Percentiles rank a stretch among this genome's conserved stretches.
phyloP scores from a whole-genome alignment of 192 early-diverging fungal genomes.

The Rhizophagus sp. region DNA sequence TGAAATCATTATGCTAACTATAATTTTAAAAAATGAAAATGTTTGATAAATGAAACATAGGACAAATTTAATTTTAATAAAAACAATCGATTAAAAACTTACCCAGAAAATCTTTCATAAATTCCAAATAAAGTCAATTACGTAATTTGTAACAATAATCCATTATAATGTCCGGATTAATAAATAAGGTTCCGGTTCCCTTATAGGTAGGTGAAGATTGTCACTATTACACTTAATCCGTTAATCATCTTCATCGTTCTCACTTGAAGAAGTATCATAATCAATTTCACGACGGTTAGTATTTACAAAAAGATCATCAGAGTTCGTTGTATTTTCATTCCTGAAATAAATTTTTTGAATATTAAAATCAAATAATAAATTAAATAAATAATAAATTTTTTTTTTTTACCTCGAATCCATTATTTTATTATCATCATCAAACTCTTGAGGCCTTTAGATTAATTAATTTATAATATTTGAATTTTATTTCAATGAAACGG shows the following conservation, averaged over 20 bases:
- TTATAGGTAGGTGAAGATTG: too few relatives aligned
- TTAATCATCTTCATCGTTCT: not conserved
- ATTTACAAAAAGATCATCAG: not conserved
- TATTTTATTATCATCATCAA: not conserved
- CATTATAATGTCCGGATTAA: too few relatives aligned
- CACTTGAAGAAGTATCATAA: not conserved
- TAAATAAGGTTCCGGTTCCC: too few relatives aligned
- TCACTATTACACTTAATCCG: too few relatives aligned
- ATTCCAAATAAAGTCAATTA: too few relatives aligned
- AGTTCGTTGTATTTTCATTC: not conserved
- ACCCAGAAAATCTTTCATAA: too few relatives aligned
- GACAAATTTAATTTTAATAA: too few relatives aligned
- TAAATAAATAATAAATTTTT: not conserved
- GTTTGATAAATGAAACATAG: too few relatives aligned
- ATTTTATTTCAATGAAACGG: not conserved
- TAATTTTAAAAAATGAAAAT: too few relatives aligned
- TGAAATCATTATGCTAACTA: too few relatives aligned
- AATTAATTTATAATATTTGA: not conserved
- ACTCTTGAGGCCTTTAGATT: constrained; percentile 5
- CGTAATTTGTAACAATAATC: too few relatives aligned
- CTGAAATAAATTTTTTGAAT: not conserved
- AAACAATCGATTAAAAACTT: too few relatives aligned
- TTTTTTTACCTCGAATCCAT: not conserved
- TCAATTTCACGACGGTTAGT: not conserved
- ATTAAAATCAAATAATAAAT: not conserved